A percentile compares a stretch with the other conserved stretches of the same genome.
These are phyloP conservation scores for Rhizoclosmatium globosum DNA, from an alignment of 192 early-diverging fungal species.

Conservation along the genomic window DNA sequence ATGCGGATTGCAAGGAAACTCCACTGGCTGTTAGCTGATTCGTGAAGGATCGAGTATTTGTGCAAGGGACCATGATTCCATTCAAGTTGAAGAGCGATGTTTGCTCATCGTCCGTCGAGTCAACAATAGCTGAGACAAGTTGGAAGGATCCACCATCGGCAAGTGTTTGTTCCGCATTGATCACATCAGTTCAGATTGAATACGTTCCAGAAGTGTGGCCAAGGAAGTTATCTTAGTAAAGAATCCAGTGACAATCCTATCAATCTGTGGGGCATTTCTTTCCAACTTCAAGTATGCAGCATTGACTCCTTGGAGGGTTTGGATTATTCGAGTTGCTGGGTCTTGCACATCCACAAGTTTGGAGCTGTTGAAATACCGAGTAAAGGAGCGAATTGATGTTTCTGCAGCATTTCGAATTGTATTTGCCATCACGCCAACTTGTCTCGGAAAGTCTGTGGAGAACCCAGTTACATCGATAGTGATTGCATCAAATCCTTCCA, in stretches of 20 bases:
- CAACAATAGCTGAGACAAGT: background rate
- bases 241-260: background rate
- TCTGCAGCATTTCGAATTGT: background rate
- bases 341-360: background rate
- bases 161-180: background rate
- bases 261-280: background rate
- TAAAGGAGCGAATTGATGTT: background rate
- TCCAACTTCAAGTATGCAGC: background rate
- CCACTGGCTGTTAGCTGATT: background rate
- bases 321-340: background rate
- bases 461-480: background rate
- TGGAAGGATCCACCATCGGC: background rate
- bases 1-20: background rate
- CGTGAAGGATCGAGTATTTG: background rate
- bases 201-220: background rate
- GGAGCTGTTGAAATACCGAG: background rate
- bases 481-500: background rate
- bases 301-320: background rate
- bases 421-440: background rate
- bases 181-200: background rate
- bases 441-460: background rate
- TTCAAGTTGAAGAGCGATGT: background rate
- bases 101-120: background rate
- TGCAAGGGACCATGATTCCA: background rate
- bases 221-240: background rate